Evolutionary conservation across 2,329 filamentous ascomycete genomes (phyloP), one percentile per base, ranked within the genome.

Genomic region (Exserohilum rostratum): DNA sequence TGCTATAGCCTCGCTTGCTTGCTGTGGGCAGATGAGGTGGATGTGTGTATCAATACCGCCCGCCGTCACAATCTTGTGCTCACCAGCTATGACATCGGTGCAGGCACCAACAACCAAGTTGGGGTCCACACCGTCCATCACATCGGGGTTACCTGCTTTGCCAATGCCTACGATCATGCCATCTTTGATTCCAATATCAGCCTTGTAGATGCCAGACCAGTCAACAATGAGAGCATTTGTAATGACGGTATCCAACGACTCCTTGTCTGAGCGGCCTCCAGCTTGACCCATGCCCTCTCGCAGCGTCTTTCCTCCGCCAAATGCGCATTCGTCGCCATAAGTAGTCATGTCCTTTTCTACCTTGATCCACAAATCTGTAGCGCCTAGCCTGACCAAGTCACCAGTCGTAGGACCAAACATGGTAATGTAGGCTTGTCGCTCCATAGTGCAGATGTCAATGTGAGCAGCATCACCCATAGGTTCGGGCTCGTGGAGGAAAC

Each of bases 201-300:
- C 93, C 79, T 98, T 98, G 82, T 91, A 96, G 69, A 98, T 96
- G 43, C 93, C 93, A 1, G 85, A 89, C 84, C 89, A 96, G 78
- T 98, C 93, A 17, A 98, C 83, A 33, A 98, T 88, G 60, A 98
- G 78, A 5, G 93, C 93, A 68, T 97, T 98, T 1, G 88, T 91
- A 55, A 98, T 86, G 20, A 96, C 90, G 42, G 93, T 84, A 72
- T 98, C 93, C 54, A 97, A 78, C 20, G 85, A 86, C 20, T 93
- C 87, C 2, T 82, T 80, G 66, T 93, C 89, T 0, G 83, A 77
- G 38, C 90, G 83, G 4, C 91, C 93, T 20, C 88, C 89, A 5
- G 92, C 90, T 78, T 97, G 93, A 3, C 93, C 93, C 93, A 98
- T 98, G 29, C 93, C 93, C 74, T 98, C 93, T 57, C 93, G 85